Conservation (phyloP, 1,139 yeast genomes). For the Hansenula sp. region DNA sequence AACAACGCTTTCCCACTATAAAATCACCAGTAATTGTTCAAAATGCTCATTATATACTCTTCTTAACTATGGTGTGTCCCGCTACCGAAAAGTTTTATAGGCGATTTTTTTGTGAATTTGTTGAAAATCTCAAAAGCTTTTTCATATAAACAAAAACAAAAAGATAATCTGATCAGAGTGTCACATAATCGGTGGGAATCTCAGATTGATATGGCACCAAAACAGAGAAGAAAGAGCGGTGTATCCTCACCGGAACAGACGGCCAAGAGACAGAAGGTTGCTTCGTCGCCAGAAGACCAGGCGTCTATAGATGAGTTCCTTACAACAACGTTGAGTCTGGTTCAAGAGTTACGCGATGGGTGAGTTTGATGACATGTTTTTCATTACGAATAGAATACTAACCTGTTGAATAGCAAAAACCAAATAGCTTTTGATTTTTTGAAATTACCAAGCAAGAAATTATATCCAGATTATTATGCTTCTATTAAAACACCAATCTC, state of each 20-base stretch:
- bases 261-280: constrained; percentile 1
- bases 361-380: neutral
- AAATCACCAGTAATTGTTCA: neutral
- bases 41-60: no score
- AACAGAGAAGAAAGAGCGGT: constrained; percentile 1
- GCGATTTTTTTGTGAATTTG: no score
- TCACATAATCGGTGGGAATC: no score
- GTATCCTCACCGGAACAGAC: neutral
- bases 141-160: no score
- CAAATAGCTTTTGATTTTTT: constrained; percentile 50
- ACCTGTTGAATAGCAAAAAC: constrained; percentile 18
- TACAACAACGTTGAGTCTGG: constrained; percentile 26
- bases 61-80: neutral
- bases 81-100: neutral
- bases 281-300: constrained; percentile 1
- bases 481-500: constrained; percentile 65
- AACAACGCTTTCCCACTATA: no score
- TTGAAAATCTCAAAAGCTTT: no score
- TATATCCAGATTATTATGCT: constrained; percentile 79
- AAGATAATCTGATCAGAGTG: no score
- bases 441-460: constrained; percentile 66
- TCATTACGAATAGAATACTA: neutral
- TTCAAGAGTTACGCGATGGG: constrained; percentile 23
- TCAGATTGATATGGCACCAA: neutral
- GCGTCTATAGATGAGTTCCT: constrained; percentile 19